Evolutionary conservation across 371 early-diverging fungal species (phyloP).

Genomic region (Saksenaea vasiformis): DNA sequence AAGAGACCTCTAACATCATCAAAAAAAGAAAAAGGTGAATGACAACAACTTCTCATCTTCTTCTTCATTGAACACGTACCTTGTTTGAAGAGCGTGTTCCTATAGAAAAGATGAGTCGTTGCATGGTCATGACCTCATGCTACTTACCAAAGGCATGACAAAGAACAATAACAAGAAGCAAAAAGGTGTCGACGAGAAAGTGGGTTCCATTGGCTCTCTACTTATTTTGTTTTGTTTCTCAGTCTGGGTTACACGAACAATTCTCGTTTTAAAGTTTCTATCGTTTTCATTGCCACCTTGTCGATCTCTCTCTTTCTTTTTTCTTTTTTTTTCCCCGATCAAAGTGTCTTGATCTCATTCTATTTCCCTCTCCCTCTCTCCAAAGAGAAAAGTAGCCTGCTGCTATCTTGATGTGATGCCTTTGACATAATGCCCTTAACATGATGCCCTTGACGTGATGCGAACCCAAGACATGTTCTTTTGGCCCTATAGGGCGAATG

Average conservation of each 20-base stretch:
- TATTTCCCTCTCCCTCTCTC: no score
- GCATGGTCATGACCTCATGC: not conserved
- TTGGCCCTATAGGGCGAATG: not conserved
- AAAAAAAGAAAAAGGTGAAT: conserved; percentile 24
- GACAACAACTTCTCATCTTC: conserved; percentile 5
- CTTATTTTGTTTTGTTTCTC: not conserved
- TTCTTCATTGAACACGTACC: conserved; percentile 28
- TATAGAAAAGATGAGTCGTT: conserved; percentile 19
- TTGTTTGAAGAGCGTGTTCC: conserved; percentile 84
- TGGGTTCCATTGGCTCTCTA: not conserved
- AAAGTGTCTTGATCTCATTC: no score
- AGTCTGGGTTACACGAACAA: not conserved
- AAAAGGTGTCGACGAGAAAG: not conserved
- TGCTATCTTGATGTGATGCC: no score
- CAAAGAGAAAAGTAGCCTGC: no score
- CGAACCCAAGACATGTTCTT: not conserved
- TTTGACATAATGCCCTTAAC: not conserved
- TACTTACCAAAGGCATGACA: not conserved
- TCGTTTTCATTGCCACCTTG: not conserved
- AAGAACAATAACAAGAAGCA: not conserved
- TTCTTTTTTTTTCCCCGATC: not conserved
- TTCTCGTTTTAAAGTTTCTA: not conserved
- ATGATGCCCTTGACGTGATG: not conserved
- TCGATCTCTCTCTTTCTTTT: not conserved
- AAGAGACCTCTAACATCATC: conserved; percentile 53